phyloP scores from a whole-genome alignment of 148 eudicot species.

The Suaeda aralocaspica region DNA sequence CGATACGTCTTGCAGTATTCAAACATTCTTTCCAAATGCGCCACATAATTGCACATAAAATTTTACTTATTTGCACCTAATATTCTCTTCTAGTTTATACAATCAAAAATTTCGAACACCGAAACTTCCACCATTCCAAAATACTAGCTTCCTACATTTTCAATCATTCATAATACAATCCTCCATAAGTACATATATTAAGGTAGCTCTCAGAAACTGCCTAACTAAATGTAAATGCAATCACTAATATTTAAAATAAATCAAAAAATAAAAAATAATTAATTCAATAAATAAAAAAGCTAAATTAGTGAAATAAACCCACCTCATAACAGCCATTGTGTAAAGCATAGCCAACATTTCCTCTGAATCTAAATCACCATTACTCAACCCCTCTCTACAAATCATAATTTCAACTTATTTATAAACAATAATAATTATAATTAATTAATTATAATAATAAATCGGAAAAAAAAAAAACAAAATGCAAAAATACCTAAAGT shows the following conservation, averaged over 20 bases:
- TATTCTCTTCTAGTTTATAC: too few relatives aligned
- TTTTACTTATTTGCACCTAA: too few relatives aligned
- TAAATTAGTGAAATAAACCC: background rate
- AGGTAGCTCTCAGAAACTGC: too few relatives aligned
- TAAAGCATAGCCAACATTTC: constrained; percentile 74
- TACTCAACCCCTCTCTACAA: constrained; percentile 38
- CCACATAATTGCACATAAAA: too few relatives aligned
- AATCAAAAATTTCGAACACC: too few relatives aligned
- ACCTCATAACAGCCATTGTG: constrained; percentile 86
- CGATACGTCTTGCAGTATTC: too few relatives aligned
- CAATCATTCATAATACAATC: too few relatives aligned
- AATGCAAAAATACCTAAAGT: constrained; percentile 39
- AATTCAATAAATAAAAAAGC: background rate
- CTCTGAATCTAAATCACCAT: constrained; percentile 41
- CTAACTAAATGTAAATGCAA: background rate
- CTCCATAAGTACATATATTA: too few relatives aligned
- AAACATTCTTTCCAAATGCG: background rate
- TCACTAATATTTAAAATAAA: background rate
- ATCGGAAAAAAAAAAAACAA: background rate
- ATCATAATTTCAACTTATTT: background rate
- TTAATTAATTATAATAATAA: background rate
- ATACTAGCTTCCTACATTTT: too few relatives aligned
- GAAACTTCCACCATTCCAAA: too few relatives aligned
- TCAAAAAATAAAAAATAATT: too few relatives aligned
- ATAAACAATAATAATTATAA: background rate